phyloP scores from a whole-genome alignment of 2,329 filamentous ascomycete genomes.

The Fusarium bactridioides region DNA sequence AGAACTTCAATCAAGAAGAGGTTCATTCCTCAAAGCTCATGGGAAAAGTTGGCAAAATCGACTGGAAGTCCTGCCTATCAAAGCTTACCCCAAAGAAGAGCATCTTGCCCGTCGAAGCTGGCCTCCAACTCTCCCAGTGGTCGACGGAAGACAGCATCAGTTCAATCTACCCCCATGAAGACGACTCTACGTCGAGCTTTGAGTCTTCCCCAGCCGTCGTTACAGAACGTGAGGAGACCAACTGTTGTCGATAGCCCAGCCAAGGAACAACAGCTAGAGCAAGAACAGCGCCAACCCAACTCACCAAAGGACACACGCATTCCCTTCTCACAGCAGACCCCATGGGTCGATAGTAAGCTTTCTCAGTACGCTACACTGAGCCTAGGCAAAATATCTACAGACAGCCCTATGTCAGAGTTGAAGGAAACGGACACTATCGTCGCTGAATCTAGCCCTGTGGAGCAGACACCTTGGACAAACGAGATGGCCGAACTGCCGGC shows the following conservation, averaged over 20 bases:
- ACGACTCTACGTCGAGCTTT: background rate
- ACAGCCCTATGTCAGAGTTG: background rate
- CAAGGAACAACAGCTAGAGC: background rate
- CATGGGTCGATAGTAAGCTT: conserved; percentile 31
- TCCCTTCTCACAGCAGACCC: conserved; percentile 38
- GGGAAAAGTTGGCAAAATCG: conserved; percentile 32
- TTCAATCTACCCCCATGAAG: background rate
- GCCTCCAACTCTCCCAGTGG: background rate
- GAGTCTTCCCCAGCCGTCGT: background rate
- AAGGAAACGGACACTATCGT: background rate
- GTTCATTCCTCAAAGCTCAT: conserved; percentile 38
- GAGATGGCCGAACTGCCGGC: background rate
- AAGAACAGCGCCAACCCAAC: background rate
- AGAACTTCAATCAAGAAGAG: conserved; percentile 36
- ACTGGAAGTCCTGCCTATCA: background rate
- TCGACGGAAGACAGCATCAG: background rate
- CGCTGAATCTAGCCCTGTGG: background rate
- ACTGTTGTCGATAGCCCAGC: background rate
- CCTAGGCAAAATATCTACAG: background rate
- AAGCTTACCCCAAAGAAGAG: background rate
- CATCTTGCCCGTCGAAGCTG: background rate
- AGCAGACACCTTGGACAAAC: conserved; percentile 36
- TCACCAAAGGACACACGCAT: conserved; percentile 6
- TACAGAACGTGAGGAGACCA: background rate
- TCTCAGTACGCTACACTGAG: conserved; percentile 32